These are phyloP conservation scores for Plasmodium fragile DNA, from an alignment of 169 alveolate species.

Conservation along the genomic window DNA sequence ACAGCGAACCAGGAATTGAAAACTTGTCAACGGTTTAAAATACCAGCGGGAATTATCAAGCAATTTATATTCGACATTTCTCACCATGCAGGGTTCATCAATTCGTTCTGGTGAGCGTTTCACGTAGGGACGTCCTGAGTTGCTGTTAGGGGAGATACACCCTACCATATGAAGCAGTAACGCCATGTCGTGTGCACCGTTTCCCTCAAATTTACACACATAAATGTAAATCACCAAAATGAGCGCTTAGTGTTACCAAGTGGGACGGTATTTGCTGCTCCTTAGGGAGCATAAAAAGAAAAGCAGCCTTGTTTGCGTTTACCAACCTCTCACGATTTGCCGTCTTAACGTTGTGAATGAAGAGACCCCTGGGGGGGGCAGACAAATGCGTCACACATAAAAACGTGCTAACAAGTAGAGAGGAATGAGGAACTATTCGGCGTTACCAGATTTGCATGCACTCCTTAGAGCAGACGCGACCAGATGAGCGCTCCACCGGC, in stretches of 20 bases:
- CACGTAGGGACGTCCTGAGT: not conserved
- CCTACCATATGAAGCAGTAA: not conserved
- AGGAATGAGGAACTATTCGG: not conserved
- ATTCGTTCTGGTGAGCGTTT: not conserved
- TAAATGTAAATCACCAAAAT: not conserved
- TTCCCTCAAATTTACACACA: not conserved
- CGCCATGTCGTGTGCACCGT: not conserved
- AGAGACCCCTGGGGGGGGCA: not conserved
- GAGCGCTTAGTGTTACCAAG: not conserved
- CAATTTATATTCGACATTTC: not conserved
- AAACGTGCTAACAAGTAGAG: not conserved
- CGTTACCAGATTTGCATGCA: not conserved
- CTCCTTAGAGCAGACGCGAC: not conserved
- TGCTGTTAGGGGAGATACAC: not conserved
- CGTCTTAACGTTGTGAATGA: not conserved
- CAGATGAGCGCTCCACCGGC: not conserved
- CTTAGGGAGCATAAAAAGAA: not conserved
- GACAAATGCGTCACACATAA: not conserved
- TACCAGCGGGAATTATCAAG: not conserved
- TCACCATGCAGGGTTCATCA: not conserved
- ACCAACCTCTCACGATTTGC: not conserved
- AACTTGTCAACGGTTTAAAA: not conserved
- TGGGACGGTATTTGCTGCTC: not conserved
- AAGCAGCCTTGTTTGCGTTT: not conserved
- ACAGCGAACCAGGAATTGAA: not conserved